A percentile compares a stretch with the other conserved stretches of the same genome.
Evolutionary conservation across 1,284 basidiomycete genomes (phyloP).

Genomic region (Apiotrichum gracile): DNA sequence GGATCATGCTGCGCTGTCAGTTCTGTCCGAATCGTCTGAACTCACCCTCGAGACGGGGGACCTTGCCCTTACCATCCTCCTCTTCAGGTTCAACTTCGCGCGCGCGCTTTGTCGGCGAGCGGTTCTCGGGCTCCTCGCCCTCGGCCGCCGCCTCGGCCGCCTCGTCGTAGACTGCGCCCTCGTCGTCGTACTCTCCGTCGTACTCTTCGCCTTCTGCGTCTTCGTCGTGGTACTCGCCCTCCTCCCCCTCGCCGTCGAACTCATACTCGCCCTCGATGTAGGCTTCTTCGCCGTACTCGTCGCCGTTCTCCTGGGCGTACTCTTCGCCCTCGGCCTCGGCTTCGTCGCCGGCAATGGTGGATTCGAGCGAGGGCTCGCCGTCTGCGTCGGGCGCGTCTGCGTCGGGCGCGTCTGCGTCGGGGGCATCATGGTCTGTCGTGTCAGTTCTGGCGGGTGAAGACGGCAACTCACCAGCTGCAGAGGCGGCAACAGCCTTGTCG

Average conservation of each 20-base stretch:
- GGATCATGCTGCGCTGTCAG: background rate
- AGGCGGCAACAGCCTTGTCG: conserved; percentile 8
- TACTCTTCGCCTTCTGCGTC: background rate
- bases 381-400: background rate
- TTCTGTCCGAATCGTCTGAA: background rate
- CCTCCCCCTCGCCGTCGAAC: background rate
- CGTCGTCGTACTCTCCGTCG: background rate
- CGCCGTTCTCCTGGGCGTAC: background rate
- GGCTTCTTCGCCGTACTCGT: conserved; percentile 8
- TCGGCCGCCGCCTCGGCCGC: background rate
- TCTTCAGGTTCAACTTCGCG: conserved; percentile 5
- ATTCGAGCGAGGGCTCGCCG: background rate
- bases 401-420: background rate
- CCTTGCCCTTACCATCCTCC: conserved; percentile 6
- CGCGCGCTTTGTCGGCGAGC: conserved; percentile 5
- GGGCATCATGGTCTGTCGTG: background rate
- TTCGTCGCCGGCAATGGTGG: background rate
- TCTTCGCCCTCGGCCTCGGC: background rate
- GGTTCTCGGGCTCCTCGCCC: background rate
- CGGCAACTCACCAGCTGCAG: conserved; percentile 2
- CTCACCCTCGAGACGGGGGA: conserved; percentile 12
- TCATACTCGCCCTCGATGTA: background rate
- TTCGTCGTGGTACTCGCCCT: conserved; percentile 1
- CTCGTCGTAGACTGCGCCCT: background rate
- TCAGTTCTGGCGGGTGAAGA: background rate